Evolutionary conservation across 2,329 filamentous ascomycete genomes (phyloP).

Genomic region (Ophiostoma quercus): DNA sequence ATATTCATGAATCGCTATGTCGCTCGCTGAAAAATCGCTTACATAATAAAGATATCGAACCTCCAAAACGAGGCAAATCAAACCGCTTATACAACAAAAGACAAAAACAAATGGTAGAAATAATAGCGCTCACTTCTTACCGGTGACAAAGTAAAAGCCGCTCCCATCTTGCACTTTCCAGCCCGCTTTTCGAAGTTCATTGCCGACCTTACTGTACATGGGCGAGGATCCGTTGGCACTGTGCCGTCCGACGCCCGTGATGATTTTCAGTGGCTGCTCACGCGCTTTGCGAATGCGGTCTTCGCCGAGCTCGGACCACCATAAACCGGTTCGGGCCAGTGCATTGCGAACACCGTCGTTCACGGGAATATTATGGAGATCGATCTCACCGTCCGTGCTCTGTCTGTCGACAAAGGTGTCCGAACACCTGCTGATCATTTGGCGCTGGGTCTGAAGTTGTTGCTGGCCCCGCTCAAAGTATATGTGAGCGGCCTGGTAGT

Average conservation of each 20-base stretch:
- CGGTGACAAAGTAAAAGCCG: constrained; percentile 66
- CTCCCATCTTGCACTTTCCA: constrained; percentile 74
- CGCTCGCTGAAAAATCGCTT: neutral
- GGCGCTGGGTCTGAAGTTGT: constrained; percentile 52
- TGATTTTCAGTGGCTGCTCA: constrained; percentile 59
- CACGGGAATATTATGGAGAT: constrained; percentile 80
- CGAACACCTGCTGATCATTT: constrained; percentile 60
- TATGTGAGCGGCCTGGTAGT: constrained; percentile 68
- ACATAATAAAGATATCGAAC: too few species aligned
- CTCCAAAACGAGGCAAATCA: too few species aligned
- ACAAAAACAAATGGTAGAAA: neutral
- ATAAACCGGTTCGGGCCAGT: constrained; percentile 57
- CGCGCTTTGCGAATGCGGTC: constrained; percentile 47
- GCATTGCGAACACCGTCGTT: constrained; percentile 76
- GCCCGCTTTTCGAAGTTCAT: constrained; percentile 67
- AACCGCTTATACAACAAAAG: neutral
- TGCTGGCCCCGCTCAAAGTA: constrained; percentile 68
- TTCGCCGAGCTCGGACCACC: constrained; percentile 74
- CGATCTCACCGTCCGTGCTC: constrained; percentile 64
- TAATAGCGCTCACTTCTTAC: constrained; percentile 36
- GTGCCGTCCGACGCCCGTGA: constrained; percentile 78
- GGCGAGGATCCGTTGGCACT: constrained; percentile 69
- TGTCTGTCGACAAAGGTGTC: constrained; percentile 64
- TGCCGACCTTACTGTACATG: constrained; percentile 73
- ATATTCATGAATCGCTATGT: neutral